Conservation (phyloP, 331 rosid species). For the Acacia concinna region DNA sequence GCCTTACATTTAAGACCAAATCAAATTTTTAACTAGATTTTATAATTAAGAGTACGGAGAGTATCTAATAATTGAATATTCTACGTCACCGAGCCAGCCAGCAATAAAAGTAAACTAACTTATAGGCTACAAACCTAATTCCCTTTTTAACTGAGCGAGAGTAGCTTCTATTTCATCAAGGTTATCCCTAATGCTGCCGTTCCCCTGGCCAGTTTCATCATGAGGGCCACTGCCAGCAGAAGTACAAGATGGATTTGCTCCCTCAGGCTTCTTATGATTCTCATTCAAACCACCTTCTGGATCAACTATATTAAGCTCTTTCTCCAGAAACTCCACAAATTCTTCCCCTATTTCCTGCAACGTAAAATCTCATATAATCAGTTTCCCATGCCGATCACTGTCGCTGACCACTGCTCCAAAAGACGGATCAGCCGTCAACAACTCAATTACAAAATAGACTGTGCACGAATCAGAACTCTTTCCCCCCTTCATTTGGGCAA, state of each 20-base stretch:
- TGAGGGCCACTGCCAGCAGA: slow-evolving; percentile 34
- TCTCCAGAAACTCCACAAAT: slow-evolving; percentile 93
- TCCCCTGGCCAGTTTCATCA: slow-evolving; percentile 45
- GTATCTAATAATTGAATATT: neutral
- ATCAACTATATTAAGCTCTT: slow-evolving; percentile 79
- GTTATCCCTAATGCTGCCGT: slow-evolving; percentile 63
- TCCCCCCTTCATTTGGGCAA: neutral
- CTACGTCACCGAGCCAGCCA: neutral
- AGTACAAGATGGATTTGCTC: slow-evolving; percentile 42
- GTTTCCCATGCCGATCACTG: neutral
- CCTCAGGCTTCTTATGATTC: slow-evolving; percentile 34
- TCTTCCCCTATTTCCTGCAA: slow-evolving; percentile 98
- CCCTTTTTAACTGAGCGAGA: slow-evolving; percentile 83
- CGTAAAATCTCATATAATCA: slow-evolving; percentile 22
- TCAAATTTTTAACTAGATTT: too few relatives aligned
- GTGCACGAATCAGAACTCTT: neutral
- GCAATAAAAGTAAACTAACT: too few relatives aligned
- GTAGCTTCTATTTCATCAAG: slow-evolving; percentile 93
- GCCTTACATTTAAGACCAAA: too few relatives aligned
- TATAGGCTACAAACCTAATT: slow-evolving; percentile 75
- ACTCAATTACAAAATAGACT: neutral
- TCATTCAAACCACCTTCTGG: slow-evolving; percentile 45
- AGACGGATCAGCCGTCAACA: neutral
- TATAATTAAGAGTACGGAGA: too few relatives aligned
- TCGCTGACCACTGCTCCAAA: neutral